Conservation (phyloP, 257 asterid species). For the Solanum gracilifrons region DNA sequence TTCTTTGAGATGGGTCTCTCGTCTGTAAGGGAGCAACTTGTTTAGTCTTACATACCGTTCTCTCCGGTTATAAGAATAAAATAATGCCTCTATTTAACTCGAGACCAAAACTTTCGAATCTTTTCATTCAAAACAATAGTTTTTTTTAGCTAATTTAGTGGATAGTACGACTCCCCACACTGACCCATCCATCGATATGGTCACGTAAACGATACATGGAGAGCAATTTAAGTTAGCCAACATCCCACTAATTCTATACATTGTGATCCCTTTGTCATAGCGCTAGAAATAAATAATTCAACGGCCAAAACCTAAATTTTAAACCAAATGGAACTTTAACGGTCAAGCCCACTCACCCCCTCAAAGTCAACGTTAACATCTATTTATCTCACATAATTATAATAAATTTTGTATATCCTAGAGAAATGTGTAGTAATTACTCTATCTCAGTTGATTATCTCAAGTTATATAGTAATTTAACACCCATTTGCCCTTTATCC, state of each 20-base stretch:
- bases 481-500: neutral
- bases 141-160: neutral
- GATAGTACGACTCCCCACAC: neutral
- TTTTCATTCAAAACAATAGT: neutral
- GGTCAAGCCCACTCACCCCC: neutral
- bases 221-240: neutral
- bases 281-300: neutral
- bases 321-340: neutral
- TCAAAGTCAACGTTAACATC: conserved; percentile 13
- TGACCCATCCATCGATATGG: neutral
- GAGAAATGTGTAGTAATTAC: neutral
- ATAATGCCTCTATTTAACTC: neutral
- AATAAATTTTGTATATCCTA: neutral
- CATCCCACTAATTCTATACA: neutral
- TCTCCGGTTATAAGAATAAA: too few species aligned
- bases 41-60: neutral
- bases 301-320: neutral
- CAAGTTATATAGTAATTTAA: neutral
- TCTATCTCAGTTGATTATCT: neutral
- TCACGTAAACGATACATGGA: neutral
- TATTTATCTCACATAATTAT: neutral
- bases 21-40: neutral
- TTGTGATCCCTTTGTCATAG: neutral
- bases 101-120: rapidly evolving
- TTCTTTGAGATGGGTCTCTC: too few species aligned